These are phyloP conservation scores for Jatropha curcas DNA, from an alignment of 345 rosid genomes.

Conservation along the genomic window DNA sequence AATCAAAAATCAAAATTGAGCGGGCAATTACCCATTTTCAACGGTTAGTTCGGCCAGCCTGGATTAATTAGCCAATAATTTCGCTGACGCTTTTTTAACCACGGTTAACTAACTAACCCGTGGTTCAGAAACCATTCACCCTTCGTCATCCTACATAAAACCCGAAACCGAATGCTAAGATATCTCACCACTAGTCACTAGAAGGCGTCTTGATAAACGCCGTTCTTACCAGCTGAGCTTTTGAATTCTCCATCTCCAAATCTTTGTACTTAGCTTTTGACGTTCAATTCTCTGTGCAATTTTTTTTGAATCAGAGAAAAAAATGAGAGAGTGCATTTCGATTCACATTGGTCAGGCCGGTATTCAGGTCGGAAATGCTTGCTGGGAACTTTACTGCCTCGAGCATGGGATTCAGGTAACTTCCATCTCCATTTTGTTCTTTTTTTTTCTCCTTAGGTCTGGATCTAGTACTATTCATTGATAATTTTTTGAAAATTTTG, in stretches of 20 bases:
- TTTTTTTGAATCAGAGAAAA: neutral
- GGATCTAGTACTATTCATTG: too few relatives aligned
- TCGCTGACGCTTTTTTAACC: slow-evolving; percentile 18
- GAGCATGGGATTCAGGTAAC: slow-evolving; percentile 29
- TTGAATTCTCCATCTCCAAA: neutral
- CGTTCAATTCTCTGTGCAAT: neutral
- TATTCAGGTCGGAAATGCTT: slow-evolving; percentile 30
- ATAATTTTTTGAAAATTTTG: neutral
- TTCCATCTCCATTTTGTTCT: neutral
- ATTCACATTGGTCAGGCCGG: slow-evolving; percentile 32
- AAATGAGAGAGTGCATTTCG: slow-evolving; percentile 32
- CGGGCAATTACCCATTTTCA: slow-evolving; percentile 33
- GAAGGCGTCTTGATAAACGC: slow-evolving; percentile 64
- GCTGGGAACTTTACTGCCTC: slow-evolving; percentile 31
- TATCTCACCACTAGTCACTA: neutral
- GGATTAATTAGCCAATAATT: neutral
- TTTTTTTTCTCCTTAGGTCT: too few relatives aligned
- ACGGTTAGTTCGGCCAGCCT: neutral
- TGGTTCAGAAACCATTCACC: neutral
- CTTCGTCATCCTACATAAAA: neutral
- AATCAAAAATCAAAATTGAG: slow-evolving; percentile 24
- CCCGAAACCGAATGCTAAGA: neutral
- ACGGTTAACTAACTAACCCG: slow-evolving; percentile 19
- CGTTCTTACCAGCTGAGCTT: neutral
- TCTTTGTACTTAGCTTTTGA: neutral